Conservation (phyloP, 208 protist genomes). For the Zelonia costaricensis region DNA sequence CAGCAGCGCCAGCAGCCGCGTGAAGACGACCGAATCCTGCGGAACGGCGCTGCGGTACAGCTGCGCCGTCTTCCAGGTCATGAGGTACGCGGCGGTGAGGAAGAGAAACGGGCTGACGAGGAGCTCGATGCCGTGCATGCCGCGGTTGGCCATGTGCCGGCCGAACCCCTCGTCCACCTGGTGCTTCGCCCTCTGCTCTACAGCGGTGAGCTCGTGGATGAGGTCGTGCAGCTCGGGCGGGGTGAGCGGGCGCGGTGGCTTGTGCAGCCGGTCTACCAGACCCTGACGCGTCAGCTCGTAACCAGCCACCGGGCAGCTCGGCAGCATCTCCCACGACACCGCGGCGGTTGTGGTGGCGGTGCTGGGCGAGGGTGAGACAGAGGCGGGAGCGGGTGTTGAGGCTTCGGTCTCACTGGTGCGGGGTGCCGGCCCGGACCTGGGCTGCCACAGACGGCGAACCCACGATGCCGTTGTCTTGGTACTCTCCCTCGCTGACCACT, state of each 20-base stretch:
- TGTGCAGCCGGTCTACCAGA: constrained; percentile 41
- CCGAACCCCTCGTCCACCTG: constrained; percentile 55
- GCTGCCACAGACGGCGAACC: neutral
- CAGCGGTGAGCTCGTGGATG: constrained; percentile 47
- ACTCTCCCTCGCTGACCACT: too few species aligned
- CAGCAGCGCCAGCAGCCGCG: constrained; percentile 33
- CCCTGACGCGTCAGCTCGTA: constrained; percentile 52
- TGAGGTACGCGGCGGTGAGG: constrained; percentile 62
- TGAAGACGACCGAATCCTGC: constrained; percentile 65
- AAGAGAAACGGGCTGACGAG: constrained; percentile 66
- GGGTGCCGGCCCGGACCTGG: neutral
- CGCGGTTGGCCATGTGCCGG: constrained; percentile 46
- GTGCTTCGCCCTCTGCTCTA: constrained; percentile 74
- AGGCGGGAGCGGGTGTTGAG: neutral
- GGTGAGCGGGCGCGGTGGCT: constrained; percentile 42
- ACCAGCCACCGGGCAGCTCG: constrained; percentile 63
- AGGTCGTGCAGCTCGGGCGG: constrained; percentile 42
- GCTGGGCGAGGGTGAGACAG: neutral
- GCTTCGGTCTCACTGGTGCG: neutral
- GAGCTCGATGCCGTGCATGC: constrained; percentile 55
- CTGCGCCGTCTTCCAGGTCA: constrained; percentile 64
- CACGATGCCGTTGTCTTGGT: neutral
- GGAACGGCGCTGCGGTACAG: constrained; percentile 65
- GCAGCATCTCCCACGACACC: constrained; percentile 23
- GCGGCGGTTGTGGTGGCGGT: neutral